Evolutionary conservation across 352 stramenopile species (phyloP), one percentile per base, ranked within the genome.

Genomic region (Phytophthora hibernalis): DNA sequence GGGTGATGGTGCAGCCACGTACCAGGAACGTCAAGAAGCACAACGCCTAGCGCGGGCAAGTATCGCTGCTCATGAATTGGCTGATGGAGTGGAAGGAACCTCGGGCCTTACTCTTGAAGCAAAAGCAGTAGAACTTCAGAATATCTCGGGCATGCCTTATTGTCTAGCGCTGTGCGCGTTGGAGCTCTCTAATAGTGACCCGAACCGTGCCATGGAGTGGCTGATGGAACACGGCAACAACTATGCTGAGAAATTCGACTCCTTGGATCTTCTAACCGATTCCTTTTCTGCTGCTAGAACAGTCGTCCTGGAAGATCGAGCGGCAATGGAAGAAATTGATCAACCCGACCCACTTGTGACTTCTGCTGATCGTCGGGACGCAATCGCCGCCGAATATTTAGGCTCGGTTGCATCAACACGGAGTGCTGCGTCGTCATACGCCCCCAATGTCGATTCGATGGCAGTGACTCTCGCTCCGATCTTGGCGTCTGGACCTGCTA

Each of bases 141-240:
- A 64, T 47, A 94, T 96, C 28, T 93, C 85, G 0, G 83, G 79
- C 0, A 95, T 93, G 85, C 89, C 85, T 0, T 82, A 80, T 48
- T 77, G 68, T 4, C 61, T 96, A 1, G 82, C 75, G 0, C 68
- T 86, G 15, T 83, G 83, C 52, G 87, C 87, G 5, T 56, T 96
- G 2, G 89, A 96, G 52, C 73, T 96, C 7, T 88, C 72, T 18
- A 92, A 89, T 48, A 79, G 62, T n/a, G 87, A 96, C 58, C 84
- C 87, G 3, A 95, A 96, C 48, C 83, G 85, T 26, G 83, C 89
- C 1, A 93, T 95, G 85, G 89, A 95, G 69, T 96, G 89, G 89
- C 62, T 96, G 9, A 93, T 96, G 77, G 89, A 96, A 54, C 80
- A 94, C 24, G 89, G 89, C 12, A 69, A 43, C 7, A 80, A 74